phyloP scores from a whole-genome alignment of 2,329 filamentous ascomycete genomes.

The Exophiala phaeomuriformis region DNA sequence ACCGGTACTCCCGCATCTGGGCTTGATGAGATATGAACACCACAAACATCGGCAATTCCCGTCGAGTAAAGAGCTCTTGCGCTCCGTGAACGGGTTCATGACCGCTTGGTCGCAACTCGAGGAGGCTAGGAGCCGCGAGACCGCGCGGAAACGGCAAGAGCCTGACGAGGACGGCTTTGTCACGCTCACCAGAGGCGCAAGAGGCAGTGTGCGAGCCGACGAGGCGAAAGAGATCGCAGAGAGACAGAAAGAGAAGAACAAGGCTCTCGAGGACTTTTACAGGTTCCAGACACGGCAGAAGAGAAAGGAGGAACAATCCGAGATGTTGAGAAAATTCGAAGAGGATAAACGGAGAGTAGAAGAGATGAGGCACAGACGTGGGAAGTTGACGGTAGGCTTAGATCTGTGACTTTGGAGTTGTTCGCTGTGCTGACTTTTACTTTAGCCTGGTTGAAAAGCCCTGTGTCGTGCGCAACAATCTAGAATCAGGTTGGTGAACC shows the following conservation, averaged over 20 bases:
- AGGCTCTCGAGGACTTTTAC: slow-evolving; percentile 68
- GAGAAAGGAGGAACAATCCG: slow-evolving; percentile 65
- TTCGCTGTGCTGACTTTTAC: not conserved
- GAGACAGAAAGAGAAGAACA: slow-evolving; percentile 54
- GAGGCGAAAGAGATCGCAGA: slow-evolving; percentile 57
- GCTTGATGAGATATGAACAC: slow-evolving; percentile 46
- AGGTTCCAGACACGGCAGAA: slow-evolving; percentile 74
- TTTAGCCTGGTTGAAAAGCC: not conserved
- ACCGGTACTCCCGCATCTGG: slow-evolving; percentile 52
- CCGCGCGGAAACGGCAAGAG: slow-evolving; percentile 61
- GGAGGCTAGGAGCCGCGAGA: slow-evolving; percentile 57
- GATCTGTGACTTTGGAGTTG: not conserved
- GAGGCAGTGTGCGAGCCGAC: slow-evolving; percentile 62
- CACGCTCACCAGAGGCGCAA: slow-evolving; percentile 75
- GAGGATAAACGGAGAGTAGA: slow-evolving; percentile 66
- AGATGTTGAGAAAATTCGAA: slow-evolving; percentile 65
- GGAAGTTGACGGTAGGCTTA: slow-evolving; percentile 45
- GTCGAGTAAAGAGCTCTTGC: slow-evolving; percentile 57
- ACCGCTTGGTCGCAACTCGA: slow-evolving; percentile 62
- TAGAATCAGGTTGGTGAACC: slow-evolving; percentile 2
- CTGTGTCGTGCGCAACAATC: no score
- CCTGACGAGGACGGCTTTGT: slow-evolving; percentile 95
- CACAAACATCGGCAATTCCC: slow-evolving; percentile 70
- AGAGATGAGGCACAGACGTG: slow-evolving; percentile 61
- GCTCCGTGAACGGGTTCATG: slow-evolving; percentile 78